Evolutionary conservation across 176 grass and related monocot species (phyloP), one percentile per base, ranked within the genome.

Genomic region (Oryza brachyantha): DNA sequence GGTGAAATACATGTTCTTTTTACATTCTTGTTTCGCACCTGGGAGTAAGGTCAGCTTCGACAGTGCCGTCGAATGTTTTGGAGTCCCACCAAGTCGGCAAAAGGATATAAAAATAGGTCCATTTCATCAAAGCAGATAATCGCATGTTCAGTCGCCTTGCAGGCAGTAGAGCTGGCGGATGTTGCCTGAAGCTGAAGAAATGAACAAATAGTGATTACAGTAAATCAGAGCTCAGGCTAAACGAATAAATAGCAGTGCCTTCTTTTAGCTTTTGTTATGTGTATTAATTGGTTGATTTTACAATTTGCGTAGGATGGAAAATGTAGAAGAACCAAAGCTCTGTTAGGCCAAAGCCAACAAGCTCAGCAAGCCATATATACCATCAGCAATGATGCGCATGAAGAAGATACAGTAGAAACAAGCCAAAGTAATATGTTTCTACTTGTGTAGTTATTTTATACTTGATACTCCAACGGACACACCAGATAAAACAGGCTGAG

Each of bases 111-210:
- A 76, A 36, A 58, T 34, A 31, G 3, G 28, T 81, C 28, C 50
- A 38, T 27, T 24, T 55, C 57, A 24, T 31, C 37, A 64, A 16
- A 12, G 45, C 58, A 57, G 31, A 12, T 2, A 14, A 46, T 48
- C 4, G 3, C 58, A 42, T 21, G 65, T 32, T 97, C 87, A 98
- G 70, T 98, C 89, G 9, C 85, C 85, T 80, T 98, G 95, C 68
- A 98, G 90, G 79, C 95, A 94, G 89, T 98, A 98, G 21, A 98
- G 87, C 89, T 94, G 95, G 61, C 92, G 95, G 61, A 98, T 90
- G 73, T 98, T 98, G 48, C 95, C 92, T 0, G 95, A 94, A 78
- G 92, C 95, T 98, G 87, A 57, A 70, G 75, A 76, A 41, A 86
- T 62, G 40, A 76, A 71, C 36, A 11, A 41, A 9, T n/a, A 88